Evolutionary conservation across 2,329 filamentous ascomycete species (phyloP), one percentile per base, ranked within the genome.

Genomic region (Monilinia polystroma): DNA sequence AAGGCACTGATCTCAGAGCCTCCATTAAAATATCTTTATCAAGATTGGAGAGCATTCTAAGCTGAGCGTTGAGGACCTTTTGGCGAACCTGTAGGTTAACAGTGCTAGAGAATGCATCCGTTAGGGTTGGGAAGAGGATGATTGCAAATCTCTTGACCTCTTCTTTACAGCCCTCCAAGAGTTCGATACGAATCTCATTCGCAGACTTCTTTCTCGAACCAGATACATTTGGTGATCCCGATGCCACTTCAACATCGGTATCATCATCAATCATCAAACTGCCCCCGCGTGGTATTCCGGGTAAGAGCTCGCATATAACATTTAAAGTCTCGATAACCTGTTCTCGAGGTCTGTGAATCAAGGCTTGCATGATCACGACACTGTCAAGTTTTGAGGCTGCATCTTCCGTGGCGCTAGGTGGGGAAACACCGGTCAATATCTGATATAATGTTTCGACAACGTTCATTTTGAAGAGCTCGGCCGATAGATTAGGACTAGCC

Each of bases 41-140:
- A n/a, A 99, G 80, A 71, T 97, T 97, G 16, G 93, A 97, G 12
- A 99, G 84, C 92, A 99, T 98, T 80, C 98, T 98, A 55, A 98
- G 81, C 75, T 99, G 95, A n/a, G 94, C 95, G 26, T 88, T 92
- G 45, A 99, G 83, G 3, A 99, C 95, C 79, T 97, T 97, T 76
- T 98, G 92, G 29, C 96, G 90, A 52, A 99, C 95, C 66, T 87
- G 92, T 20, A 98, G 81, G 75, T 99, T 99, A 70, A 99, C 94
- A 0, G 95, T 99, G 78, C 95, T 98, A 14, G 95, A 97, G 76
- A 96, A 99, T 0, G 93, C 94, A 77, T 99, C 93, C 41, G 95
- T 98, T 69, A 99, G 81, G 2, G 95, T 99, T 0, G 95, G 95
- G 70, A 99, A 90, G 14, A 99, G 83, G 68, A 99, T 95, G 71